Evolutionary conservation across 106 monocot species (phyloP), one percentile per base, ranked within the genome.

Genomic region (Platanthera zijinensis): DNA sequence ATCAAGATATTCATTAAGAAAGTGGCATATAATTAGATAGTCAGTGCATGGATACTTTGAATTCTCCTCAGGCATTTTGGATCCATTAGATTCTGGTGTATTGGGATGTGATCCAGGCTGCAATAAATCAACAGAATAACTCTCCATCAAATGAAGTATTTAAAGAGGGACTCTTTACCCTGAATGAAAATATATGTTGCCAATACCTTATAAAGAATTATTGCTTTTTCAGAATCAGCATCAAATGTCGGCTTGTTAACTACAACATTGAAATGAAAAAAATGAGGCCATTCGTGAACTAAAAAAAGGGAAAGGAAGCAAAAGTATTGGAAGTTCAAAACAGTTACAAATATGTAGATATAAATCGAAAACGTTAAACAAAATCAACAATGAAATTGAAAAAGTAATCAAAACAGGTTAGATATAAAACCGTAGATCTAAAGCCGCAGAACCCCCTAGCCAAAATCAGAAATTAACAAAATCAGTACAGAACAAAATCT

Each of bases 141-240:
- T 72, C 10, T 19, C 12, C 50, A 1, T 14, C 14, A 72, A 17
- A 19, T 3, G 7, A 72, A 22, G 19, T 51, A 17, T 15, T 70
- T 12, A 51, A 64, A 18, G 25, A 49, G 48, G 9, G 12, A n/a
- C 50, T 62, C 18, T 48, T 48, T 51, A 69, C 12, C 53, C 66
- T 57, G 25, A 77, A 71, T 8, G 10, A 12, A 47, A 47, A 47
- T 70, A n/a, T 32, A 32, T 17, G n/a, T 69, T 2, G 52, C 51
- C 47, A 63, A 54, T 84, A 95, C 95, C 92, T 95, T 92, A 75
- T 88, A 92, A 57, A 88, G 67, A 62, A 95, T 77, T 67, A 84
- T 86, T n/a, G 86, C 86, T 62, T 86, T 90, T 49, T 86, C 88
- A 72, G 50, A 9, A 51, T 72, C 50, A 10, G 50, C 18, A 72